phyloP scores from a whole-genome alignment of 495 filamentous ascomycete genomes.

The Neurospora sp. region DNA sequence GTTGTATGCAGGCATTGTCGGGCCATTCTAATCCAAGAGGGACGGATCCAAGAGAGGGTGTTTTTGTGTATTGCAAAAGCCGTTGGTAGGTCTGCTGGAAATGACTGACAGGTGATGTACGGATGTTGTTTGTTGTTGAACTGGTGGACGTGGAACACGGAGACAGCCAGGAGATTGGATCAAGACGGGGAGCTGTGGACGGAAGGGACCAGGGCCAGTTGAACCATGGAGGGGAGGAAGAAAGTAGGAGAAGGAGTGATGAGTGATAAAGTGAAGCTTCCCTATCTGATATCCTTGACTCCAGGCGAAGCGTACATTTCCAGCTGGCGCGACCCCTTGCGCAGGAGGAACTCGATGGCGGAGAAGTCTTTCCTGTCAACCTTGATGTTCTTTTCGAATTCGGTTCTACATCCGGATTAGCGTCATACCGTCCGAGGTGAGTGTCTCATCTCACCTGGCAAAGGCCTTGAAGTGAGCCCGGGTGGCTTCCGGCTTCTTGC shows the following conservation, averaged over 20 bases:
- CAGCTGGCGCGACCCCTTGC: constrained; percentile 76
- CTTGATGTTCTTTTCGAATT: constrained; percentile 62
- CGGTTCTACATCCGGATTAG: constrained; percentile 39
- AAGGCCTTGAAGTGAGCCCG: constrained; percentile 31
- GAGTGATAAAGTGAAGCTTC: background rate
- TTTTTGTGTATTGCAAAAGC: constrained; percentile 8
- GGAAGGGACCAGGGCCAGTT: background rate
- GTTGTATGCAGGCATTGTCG: constrained; percentile 37
- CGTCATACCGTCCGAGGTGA: background rate
- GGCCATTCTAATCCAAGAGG: constrained; percentile 28
- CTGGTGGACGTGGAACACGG: background rate
- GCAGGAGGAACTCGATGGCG: constrained; percentile 78
- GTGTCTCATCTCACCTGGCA: constrained; percentile 19
- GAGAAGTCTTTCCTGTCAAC: constrained; percentile 83
- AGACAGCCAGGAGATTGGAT: background rate
- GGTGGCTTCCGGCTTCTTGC: constrained; percentile 60
- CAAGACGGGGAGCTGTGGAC: background rate
- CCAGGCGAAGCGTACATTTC: constrained; percentile 75
- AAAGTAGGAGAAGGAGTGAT: background rate
- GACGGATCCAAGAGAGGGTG: background rate
- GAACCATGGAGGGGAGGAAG: background rate
- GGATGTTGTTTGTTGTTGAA: background rate
- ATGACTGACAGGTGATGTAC: background rate
- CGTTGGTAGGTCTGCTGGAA: background rate
- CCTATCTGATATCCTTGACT: constrained; percentile 65